phyloP scores from a whole-genome alignment of 179 eudicot genomes.

The Heliamphora pulchella region DNA sequence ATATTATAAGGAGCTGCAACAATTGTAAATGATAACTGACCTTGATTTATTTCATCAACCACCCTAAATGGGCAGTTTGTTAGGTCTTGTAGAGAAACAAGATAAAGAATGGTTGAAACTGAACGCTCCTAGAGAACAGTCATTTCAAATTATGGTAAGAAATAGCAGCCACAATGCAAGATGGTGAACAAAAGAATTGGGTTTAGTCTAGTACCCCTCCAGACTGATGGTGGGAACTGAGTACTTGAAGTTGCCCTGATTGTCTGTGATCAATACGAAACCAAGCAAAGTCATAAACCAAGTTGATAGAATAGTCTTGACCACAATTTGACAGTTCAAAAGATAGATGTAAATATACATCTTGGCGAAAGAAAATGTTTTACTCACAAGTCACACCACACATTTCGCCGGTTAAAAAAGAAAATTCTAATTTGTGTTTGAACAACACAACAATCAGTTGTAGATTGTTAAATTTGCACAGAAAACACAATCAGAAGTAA shows the following conservation, averaged over 20 bases:
- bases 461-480: not conserved
- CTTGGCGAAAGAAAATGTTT: not conserved
- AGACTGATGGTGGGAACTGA: constrained; percentile 97
- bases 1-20: not conserved
- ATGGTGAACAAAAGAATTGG: constrained; percentile 2
- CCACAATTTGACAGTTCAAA: not conserved
- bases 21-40: constrained; percentile 25
- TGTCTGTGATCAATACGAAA: constrained; percentile 45
- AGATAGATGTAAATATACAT: not conserved
- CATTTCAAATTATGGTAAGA: constrained; percentile 16
- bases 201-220: constrained; percentile 69
- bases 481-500: not conserved
- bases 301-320: not conserved
- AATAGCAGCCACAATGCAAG: not conserved
- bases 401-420: not conserved
- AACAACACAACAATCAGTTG: not conserved
- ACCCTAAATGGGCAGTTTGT: constrained; percentile 98
- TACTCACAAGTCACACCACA: not conserved
- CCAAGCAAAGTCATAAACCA: not conserved
- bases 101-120: constrained; percentile 94
- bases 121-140: constrained; percentile 73
- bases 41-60: constrained; percentile 99
- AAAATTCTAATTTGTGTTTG: not conserved
- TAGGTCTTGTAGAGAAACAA: constrained; percentile 95
- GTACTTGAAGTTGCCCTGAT: constrained; percentile 92